phyloP scores from a whole-genome alignment of 2,329 filamentous ascomycete genomes.

The Monilinia fructigena region DNA sequence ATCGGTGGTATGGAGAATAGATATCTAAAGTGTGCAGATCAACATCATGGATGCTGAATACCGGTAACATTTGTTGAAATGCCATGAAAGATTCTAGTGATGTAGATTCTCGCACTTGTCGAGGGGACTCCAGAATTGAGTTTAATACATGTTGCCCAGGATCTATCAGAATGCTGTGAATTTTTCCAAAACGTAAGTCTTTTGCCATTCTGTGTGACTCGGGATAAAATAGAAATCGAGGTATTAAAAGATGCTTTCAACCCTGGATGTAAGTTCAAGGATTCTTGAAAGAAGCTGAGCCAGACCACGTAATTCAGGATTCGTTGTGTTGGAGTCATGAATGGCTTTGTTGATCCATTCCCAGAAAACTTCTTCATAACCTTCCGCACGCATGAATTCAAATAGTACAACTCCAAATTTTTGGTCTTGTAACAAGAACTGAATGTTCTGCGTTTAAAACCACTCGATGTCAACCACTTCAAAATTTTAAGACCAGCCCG shows the following conservation, averaged over 20 bases:
- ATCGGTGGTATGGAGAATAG: conserved; percentile 34
- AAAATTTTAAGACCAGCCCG: conserved; percentile 39
- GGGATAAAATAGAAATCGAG: conserved; percentile 4
- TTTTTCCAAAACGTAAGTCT: not conserved
- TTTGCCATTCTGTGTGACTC: not conserved
- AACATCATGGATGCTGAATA: conserved; percentile 18
- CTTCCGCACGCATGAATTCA: conserved; percentile 39
- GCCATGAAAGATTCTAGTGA: conserved; percentile 14
- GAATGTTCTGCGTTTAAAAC: conserved; percentile 29
- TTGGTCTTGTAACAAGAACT: conserved; percentile 32
- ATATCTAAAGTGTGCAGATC: conserved; percentile 15
- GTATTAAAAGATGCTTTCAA: conserved; percentile 10
- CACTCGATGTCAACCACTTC: conserved; percentile 38
- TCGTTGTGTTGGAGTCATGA: conserved; percentile 11
- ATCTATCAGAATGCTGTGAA: conserved; percentile 2
- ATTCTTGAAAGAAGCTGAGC: conserved; percentile 8
- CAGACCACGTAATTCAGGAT: not conserved
- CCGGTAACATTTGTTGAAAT: conserved; percentile 16
- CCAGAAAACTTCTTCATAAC: conserved; percentile 35
- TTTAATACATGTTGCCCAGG: conserved; percentile 14
- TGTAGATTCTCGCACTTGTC: conserved; percentile 5
- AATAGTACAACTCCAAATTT: conserved; percentile 32
- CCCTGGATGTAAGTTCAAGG: not conserved
- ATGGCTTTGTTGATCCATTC: conserved; percentile 34
- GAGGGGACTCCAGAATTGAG: not conserved